Evolutionary conservation across 495 filamentous ascomycete species (phyloP), one percentile per base, ranked within the genome.

Genomic region (Neurospora cerealis): DNA sequence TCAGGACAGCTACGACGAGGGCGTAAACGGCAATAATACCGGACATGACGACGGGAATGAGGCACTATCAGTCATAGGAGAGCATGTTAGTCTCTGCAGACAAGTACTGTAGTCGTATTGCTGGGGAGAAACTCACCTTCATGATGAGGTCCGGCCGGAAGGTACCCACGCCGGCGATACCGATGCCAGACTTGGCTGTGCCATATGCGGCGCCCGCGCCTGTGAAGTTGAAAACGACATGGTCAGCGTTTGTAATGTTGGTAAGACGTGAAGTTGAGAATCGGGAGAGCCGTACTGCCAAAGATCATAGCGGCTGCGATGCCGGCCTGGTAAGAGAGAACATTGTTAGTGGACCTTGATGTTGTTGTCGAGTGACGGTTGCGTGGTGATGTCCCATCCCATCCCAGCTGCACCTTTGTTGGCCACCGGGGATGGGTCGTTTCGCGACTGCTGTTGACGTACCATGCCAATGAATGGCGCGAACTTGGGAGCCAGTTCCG

Each of bases 11-110:
- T 75, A 99, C 93, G 75, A 99, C 96, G 66, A 99, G 92, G 42
- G 94, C 90, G 84, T 99, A 99, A 76, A 99, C 96, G 42, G 96
- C 96, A 77, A 99, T 94, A 80, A 99, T 99, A 88, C 96, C 96
- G 80, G 96, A 96, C 96, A 99, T 99, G 85, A 99, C 93, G 75
- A 98, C 95, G 72, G 95, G 96, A 78, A 96, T 95, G 44, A 97
- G 86, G 69, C 93, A 97, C 94, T 95, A 76, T 72, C 19, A 6
- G 15, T 11, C 4, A 9, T 36, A 2, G 10, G 0, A 34, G 5
- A 28, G 38, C 19, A 4, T 66, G 19, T 13, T 34, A 36, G 19
- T 39, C 60, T 37, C 36, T 46, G 39, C 7, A 42, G 39, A 13
- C 11, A 10, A n/a, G n/a, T 62, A 38, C 5, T 13, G 21, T 71